These are phyloP conservation scores for Sphagnum magellanicum DNA, from an alignment of 228 moss, liverwort and hornwort genomes.

Conservation along the genomic window DNA sequence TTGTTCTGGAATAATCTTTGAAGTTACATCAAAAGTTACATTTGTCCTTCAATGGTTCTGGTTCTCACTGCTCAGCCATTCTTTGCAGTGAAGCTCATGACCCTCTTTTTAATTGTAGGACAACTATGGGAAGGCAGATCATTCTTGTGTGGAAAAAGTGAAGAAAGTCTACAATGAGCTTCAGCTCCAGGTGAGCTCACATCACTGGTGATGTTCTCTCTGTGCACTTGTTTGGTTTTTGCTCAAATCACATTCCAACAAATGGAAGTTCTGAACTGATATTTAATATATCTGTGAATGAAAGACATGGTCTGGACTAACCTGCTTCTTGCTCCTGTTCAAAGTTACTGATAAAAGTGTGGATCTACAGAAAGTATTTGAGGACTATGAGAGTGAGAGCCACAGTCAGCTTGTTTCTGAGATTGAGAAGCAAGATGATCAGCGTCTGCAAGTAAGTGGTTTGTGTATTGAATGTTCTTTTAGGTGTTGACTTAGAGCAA, in stretches of 20 bases:
- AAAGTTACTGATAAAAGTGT: slow-evolving; percentile 4
- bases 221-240: too few relatives aligned
- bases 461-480: too few relatives aligned
- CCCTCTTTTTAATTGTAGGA: slow-evolving; percentile 19
- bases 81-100: neutral
- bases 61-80: neutral
- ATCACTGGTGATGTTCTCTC: too few relatives aligned
- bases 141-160: slow-evolving; percentile 53
- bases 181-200: slow-evolving; percentile 28
- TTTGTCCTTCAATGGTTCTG: neutral
- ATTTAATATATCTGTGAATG: neutral
- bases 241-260: neutral
- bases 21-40: neutral
- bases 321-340: neutral
- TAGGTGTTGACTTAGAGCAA: too few relatives aligned
- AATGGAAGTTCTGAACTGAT: neutral
- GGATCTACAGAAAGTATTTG: slow-evolving; percentile 54
- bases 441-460: slow-evolving; percentile 49
- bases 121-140: slow-evolving; percentile 86
- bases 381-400: slow-evolving; percentile 73
- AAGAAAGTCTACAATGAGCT: slow-evolving; percentile 45
- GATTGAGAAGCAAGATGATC: slow-evolving; percentile 48
- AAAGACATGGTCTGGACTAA: neutral
- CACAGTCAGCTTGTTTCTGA: slow-evolving; percentile 33
- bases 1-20: neutral